Evolutionary conservation across 2,329 filamentous ascomycete genomes (phyloP).

Genomic region (Cladosporium sp.): DNA sequence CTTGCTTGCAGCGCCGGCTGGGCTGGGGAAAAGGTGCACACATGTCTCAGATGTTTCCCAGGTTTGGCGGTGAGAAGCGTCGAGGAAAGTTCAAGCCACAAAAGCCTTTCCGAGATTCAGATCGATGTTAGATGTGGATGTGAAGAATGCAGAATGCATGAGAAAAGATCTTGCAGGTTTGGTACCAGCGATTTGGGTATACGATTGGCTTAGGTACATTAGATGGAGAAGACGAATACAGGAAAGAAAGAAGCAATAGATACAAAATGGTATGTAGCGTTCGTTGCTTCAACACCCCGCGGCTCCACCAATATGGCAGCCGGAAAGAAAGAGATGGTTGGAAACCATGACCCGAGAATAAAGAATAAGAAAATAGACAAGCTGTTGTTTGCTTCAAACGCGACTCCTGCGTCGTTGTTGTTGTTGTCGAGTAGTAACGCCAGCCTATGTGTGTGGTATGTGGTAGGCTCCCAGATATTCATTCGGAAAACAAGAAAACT

Average conservation of each 20-base stretch:
- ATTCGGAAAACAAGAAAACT: constrained; percentile 1
- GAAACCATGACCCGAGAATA: background rate
- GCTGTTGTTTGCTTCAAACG: background rate
- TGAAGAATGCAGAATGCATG: background rate
- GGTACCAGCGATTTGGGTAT: background rate
- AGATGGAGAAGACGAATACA: background rate
- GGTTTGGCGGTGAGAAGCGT: background rate
- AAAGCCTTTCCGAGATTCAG: background rate
- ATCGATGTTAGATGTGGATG: background rate
- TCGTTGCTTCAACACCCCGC: background rate
- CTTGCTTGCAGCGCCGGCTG: background rate
- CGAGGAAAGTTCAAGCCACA: background rate
- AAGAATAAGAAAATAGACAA: background rate
- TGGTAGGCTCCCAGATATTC: constrained; percentile 3
- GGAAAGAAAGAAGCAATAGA: background rate
- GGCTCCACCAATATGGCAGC: background rate
- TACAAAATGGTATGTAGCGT: background rate
- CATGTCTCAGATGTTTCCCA: background rate
- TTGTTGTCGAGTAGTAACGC: background rate
- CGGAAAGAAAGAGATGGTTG: background rate
- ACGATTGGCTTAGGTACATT: constrained; percentile 4
- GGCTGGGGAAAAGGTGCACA: background rate
- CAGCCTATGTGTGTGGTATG: background rate
- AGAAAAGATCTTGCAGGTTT: background rate
- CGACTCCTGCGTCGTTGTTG: background rate